Percentiles rank a stretch among this genome's conserved stretches.
Conservation (phyloP, 306 rosid genomes). For the Arachis hypogaea region DNA sequence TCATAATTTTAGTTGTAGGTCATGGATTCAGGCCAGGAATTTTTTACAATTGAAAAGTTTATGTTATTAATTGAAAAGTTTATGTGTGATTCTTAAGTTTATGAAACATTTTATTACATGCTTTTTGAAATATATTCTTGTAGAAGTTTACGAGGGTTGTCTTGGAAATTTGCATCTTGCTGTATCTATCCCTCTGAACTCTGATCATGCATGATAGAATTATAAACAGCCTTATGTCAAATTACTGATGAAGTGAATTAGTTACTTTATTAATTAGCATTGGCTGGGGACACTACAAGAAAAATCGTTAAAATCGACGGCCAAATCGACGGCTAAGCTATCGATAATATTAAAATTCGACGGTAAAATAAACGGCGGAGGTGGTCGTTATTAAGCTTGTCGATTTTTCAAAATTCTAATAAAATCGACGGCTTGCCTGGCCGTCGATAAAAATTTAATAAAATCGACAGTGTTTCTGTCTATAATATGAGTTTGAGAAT, state of each 20-base stretch:
- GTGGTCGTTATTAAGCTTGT: too few relatives aligned
- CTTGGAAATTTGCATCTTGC: neutral
- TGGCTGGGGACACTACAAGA: neutral
- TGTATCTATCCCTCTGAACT: neutral
- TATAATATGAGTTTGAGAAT: too few relatives aligned
- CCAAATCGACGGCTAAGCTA: too few relatives aligned
- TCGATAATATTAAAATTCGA: too few relatives aligned
- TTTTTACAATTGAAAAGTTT: neutral
- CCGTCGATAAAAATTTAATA: too few relatives aligned
- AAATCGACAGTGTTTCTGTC: too few relatives aligned
- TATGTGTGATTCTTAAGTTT: constrained; percentile 1
- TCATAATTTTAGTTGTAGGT: too few relatives aligned
- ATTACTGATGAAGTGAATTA: neutral
- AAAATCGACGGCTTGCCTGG: too few relatives aligned
- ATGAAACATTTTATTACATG: constrained; percentile 1
- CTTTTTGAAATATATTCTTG: constrained; percentile 6
- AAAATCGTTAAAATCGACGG: too few relatives aligned
- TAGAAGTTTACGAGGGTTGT: constrained; percentile 1
- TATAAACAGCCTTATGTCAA: constrained; percentile 22
- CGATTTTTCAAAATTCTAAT: too few relatives aligned
- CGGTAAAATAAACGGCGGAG: too few relatives aligned
- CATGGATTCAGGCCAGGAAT: too few relatives aligned
- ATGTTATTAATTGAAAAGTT: constrained; percentile 17
- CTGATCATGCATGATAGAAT: constrained; percentile 23
- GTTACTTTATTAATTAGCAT: constrained; percentile 7